These are phyloP conservation scores for Sporisorium reilianum DNA, from an alignment of 1,284 basidiomycete species.

Conservation along the genomic window DNA sequence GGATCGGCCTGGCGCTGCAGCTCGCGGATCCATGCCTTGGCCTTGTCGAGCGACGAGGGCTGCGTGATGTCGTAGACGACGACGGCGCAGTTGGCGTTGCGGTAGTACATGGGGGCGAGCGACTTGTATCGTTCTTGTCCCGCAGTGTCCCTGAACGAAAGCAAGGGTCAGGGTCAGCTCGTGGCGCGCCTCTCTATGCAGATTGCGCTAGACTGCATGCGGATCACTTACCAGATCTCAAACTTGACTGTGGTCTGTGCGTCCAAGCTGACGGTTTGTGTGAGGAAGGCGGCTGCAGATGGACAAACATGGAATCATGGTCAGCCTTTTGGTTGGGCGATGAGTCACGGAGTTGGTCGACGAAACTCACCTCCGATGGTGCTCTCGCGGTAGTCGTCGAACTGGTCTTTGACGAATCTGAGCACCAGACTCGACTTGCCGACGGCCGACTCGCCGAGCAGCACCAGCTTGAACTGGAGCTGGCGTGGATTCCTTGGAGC, in stretches of 20 bases:
- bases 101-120: constrained; percentile 69
- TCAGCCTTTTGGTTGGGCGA: not conserved
- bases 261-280: constrained; percentile 91
- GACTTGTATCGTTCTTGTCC: constrained; percentile 85
- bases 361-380: constrained; percentile 60
- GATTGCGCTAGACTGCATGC: constrained; percentile 28
- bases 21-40: constrained; percentile 94
- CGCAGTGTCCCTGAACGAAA: constrained; percentile 74
- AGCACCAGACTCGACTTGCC: constrained; percentile 96
- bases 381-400: constrained; percentile 91
- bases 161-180: constrained; percentile 1
- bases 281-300: constrained; percentile 83
- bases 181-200: not conserved
- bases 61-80: constrained; percentile 68
- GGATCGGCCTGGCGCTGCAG: constrained; percentile 97
- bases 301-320: not conserved
- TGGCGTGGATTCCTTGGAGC: constrained; percentile 42
- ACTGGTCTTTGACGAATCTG: constrained; percentile 96
- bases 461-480: constrained; percentile 62
- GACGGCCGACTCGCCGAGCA: constrained; percentile 88
- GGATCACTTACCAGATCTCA: constrained; percentile 82
- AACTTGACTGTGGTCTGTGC: constrained; percentile 94
- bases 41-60: constrained; percentile 84
- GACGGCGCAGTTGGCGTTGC: constrained; percentile 68
- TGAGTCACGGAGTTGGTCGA: not conserved